Base-by-base conservation (phyloP, 2,329 filamentous ascomycete genomes). In the Uncinocarpus reesii region DNA sequence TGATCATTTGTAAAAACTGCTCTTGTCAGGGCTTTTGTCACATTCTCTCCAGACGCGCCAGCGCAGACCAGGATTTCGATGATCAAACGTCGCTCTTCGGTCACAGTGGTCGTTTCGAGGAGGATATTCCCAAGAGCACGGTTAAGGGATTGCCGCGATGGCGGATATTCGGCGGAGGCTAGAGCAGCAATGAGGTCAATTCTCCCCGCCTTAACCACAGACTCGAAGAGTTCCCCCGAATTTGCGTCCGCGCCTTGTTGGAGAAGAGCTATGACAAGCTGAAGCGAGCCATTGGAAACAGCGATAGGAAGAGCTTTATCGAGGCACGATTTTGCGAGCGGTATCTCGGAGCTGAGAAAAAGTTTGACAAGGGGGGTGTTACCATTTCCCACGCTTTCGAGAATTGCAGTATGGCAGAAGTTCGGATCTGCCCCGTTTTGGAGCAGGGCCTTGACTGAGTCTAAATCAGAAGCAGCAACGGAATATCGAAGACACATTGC, bases 41-140 rank as follows among this genome's bases (percentile, higher is more conserved):
- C 62, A 1, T 67, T 62, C 11, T 76, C 71, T 1, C 78, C 78
- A 10, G 68, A 64, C 1, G 77, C 77, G 0, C 78, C 78, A 1
- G 75, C 77, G 46, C 77, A 79, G 1, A 82, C 65, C 1, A 82
- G 57, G 2, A 78, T 62, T 56, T 81, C 77, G 0, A 74, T 67
- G 52, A 81, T 63, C 2, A 69, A 68, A 35, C 76, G 61, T 55
- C 75, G 78, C 26, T 73, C 70, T 24, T 70, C 67, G 0, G 72
- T 70, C 4, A 67, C 68, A 15, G 77, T 65, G 1, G 70, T 68
- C 1, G 69, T 58, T 42, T 73, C 70, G 1, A 66, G 58, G 50
- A 75, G 69, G 1, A 79, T 62, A 4, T 67, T 58, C 1, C 64
- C 63, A 34, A 81, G 76, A 8, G 75, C 73, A 20, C 72, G 69